These are phyloP conservation scores for Naganishia randhawae DNA, from an alignment of 768 basidiomycete species.

Conservation along the genomic window DNA sequence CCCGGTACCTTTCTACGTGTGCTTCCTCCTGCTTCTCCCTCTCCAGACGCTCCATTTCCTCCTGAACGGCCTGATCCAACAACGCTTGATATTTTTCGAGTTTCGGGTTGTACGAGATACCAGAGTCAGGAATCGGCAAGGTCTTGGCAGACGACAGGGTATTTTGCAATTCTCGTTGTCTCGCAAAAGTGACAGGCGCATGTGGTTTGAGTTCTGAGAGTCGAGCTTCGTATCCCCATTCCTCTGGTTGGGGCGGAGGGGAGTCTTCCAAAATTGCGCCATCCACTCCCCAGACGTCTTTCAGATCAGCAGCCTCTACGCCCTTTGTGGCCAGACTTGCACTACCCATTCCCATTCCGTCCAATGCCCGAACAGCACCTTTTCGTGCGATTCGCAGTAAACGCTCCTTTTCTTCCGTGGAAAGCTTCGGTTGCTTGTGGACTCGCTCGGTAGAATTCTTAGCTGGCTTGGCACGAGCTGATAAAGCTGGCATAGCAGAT, in stretches of 20 bases:
- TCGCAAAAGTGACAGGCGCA: conserved; percentile 39
- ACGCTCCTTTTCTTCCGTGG: conserved; percentile 67
- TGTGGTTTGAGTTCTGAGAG: conserved; percentile 33
- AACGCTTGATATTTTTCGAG: conserved; percentile 68
- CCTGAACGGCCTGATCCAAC: conserved; percentile 62
- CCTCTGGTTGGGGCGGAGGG: conserved; percentile 38
- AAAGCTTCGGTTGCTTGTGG: conserved; percentile 52
- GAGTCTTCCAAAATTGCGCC: conserved; percentile 38
- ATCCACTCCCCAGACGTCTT: conserved; percentile 53
- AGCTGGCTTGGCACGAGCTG: conserved; percentile 53
- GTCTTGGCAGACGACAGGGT: conserved; percentile 16
- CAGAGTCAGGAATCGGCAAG: conserved; percentile 63
- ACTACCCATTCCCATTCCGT: conserved; percentile 29
- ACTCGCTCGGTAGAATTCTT: conserved; percentile 5
- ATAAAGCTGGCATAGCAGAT: conserved; percentile 79
- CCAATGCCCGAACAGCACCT: conserved; percentile 25
- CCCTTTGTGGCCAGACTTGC: conserved; percentile 53
- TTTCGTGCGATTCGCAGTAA: conserved; percentile 64
- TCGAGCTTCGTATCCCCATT: conserved; percentile 55
- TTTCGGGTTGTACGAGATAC: conserved; percentile 85
- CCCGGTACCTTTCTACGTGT: conserved; percentile 60
- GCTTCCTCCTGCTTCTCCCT: conserved; percentile 59
- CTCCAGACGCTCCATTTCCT: conserved; percentile 61
- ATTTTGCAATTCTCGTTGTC: conserved; percentile 38
- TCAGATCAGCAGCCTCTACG: conserved; percentile 49